Base-by-base conservation (phyloP, 257 asterid genomes). In the Solanum acaule region DNA sequence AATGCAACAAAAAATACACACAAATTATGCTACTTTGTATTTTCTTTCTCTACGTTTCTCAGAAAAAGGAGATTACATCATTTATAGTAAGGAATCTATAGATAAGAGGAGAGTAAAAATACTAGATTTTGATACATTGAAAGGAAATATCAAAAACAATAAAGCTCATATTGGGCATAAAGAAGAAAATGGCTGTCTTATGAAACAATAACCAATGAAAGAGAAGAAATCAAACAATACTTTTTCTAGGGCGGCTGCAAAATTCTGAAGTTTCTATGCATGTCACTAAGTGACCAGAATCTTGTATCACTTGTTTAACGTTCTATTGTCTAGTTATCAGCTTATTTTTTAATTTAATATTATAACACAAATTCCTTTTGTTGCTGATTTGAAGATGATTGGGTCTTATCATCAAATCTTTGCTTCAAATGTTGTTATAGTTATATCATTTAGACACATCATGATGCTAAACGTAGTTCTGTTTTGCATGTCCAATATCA, bases 241-340 rank as follows among this genome's bases (percentile, higher is more conserved):
- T 52, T 52, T 49, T 16, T 52, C 9, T 18, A 52, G 63, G 10
- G 63, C 16, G 23, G 9, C 85, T 96, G 98, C 95, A 88, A 91
- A 87, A 95, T 91, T 91, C 93, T 52, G 88, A 91, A 94, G 83
- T 92, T 94, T 73, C 90, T 95, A 59, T 95, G 98, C 89, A 87
- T 95, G 89, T 88, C 96, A 75, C 44, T 95, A 84, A 92, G 94
- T 42, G 93, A 93, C 93, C 79, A 35, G 94, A 22, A 49, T 90
- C 89, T 91, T 52, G 98, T 96, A 92, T 56, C 89, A 18, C 87
- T 42, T 38, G 22, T 22, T 86, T 15, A 12, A 49, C 29, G 59
- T 52, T 52, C 4, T 52, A 52, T 16, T 40, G 44, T 20, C 25
- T 59, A 20, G 25, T 8, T 59, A 59, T 59, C 12, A 59, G 1